A percentile compares a stretch with the other conserved stretches of the same genome.
Conservation (phyloP, 257 asterid species). For the Gentiana straminea region DNA sequence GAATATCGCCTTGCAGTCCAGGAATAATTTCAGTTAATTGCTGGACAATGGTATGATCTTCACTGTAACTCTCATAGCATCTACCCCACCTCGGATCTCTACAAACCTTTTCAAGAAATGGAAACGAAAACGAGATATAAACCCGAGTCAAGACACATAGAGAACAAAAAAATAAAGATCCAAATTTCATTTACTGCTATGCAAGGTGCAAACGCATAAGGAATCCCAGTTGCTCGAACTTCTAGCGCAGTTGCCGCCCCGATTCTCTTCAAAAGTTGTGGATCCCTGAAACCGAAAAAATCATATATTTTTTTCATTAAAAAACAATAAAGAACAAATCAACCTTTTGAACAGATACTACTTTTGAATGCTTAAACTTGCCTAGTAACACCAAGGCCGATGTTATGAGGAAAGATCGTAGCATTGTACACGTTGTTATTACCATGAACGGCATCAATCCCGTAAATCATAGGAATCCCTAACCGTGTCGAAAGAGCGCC, state of each 20-base stretch:
- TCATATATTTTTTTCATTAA: background rate
- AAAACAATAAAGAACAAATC: background rate
- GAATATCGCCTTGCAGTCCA: constrained; percentile 85
- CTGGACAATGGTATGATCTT: constrained; percentile 70
- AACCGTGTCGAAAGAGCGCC: constrained; percentile 30
- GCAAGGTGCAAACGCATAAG: constrained; percentile 48
- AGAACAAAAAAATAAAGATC: too few species aligned
- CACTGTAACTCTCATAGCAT: constrained; percentile 85
- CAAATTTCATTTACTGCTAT: constrained; percentile 34
- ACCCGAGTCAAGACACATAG: background rate
- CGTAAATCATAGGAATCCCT: constrained; percentile 33
- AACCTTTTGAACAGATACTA: background rate
- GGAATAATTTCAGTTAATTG: constrained; percentile 79
- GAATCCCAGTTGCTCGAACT: constrained; percentile 69
- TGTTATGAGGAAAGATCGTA: constrained; percentile 30
- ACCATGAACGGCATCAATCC: constrained; percentile 38
- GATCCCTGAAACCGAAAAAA: constrained; percentile 29
- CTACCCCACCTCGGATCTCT: constrained; percentile 98
- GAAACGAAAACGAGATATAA: too few species aligned
- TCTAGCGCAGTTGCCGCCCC: constrained; percentile 73
- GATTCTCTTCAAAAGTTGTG: constrained; percentile 44
- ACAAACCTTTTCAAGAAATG: constrained; percentile 42
- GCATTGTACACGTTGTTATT: constrained; percentile 32
- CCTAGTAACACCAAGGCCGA: constrained; percentile 41
- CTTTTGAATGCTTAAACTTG: background rate